Base-by-base conservation (phyloP, 169 alveolate species). In the Cryptosporidium xiaoi region DNA sequence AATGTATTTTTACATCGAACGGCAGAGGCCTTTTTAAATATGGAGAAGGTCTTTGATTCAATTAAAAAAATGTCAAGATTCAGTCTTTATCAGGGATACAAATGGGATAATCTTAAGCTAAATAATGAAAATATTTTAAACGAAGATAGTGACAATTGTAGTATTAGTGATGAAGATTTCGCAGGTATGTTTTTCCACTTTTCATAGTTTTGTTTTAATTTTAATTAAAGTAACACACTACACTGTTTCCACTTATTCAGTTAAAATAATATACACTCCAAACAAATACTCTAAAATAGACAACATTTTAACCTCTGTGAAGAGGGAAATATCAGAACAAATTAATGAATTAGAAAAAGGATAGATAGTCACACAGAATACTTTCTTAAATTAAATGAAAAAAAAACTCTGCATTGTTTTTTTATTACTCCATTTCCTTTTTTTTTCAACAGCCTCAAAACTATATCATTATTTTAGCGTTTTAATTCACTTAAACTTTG, bases 1-100 rank as follows among this genome's bases (percentile, higher is more conserved):
- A 77, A 62, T 60, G 62, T 77, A 24, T 77, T 77, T 31, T 48
- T 77, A 6, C 87, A 77, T 36, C 27, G 87, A 60, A 62, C 71
- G 2, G 87, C 87, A 24, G 87, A 77, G 34, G 87, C 87, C 0
- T 77, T 77, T 24, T 36, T 56, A 16, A 62, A 53, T 62, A 40
- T 77, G 71, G 87, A 77, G 40, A 77, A 60, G 33, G 29, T 18
- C n/a, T 77, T 77, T 18, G 87, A 77, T 48, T 12, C 71, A 60
- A 13, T 77, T 48, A 77, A 29, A 44, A 64, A 62, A 44, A 77
- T 77, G 87, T 20, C 87, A 3, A 62, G 71, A 18, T 77, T 77
- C 48, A 77, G 71, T 56, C 64, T 77, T 8, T 60, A 77, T 62
- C 65, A 77, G 44, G 87, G 87, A 0, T 77, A 60, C 36, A 60